Evolutionary conservation across 768 basidiomycete species (phyloP), one percentile per base, ranked within the genome.

Genomic region (Rhizopogon salebrosus): DNA sequence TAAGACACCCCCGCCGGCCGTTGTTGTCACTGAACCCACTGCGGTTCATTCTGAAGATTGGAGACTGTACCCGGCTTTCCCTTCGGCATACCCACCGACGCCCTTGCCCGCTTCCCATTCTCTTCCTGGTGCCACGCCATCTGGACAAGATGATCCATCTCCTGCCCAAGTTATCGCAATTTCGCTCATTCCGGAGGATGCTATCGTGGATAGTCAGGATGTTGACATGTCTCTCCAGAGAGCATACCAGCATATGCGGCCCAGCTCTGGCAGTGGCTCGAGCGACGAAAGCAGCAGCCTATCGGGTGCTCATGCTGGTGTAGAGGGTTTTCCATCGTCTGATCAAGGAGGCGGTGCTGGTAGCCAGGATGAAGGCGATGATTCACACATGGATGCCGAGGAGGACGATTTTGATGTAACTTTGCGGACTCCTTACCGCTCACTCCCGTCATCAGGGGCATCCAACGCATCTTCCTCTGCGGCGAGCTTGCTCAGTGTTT

Each of bases 81-180:
- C 88, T 27, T 82, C 88, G 4, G 88, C 88, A 31, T 90, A 90
- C 60, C 87, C 87, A 8, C 75, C 85, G 0, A 88, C 85, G 13
- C 87, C 86, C 10, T 58, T 81, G n/a, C 70, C 70, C 20, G 65
- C 67, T 16, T 65, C 73, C 3, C 60, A 72, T 23, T 65, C 62
- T 18, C 70, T 72, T 42, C 70, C 65, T 54, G 46, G 41, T 8
- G 62, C 52, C 18, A 48, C 16, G 27, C 57, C 16, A 53, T 48
- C 9, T 27, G 52, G 13, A 11, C 50, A 13, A 51, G 51, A 31
- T 49, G 20, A 20, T 46, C 54, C 34, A 8, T 52, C 54, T 53
- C 54, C 20, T 46, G 51, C 43, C 11, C 54, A 39, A 18, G 62
- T 52, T 63, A 67, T 49, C 57, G 8, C 10, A 16, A 10, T 34